Percentiles rank a stretch among this genome's conserved stretches.
Evolutionary conservation across 129 eudicot species (phyloP).

Genomic region (sunflower (Helianthus annuus)): DNA sequence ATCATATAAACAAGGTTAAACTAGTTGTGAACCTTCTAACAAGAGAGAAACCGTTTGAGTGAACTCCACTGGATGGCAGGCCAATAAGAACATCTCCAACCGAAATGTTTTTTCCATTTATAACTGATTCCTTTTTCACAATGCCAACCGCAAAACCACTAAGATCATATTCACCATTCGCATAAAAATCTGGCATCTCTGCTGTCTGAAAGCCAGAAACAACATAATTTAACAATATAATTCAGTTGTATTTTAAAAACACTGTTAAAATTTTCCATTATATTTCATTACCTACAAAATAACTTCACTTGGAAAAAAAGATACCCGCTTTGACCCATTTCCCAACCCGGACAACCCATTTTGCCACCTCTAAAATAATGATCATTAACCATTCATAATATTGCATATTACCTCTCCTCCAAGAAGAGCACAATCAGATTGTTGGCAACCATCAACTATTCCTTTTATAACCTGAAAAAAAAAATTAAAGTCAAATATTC

Average conservation of each 20-base stretch:
- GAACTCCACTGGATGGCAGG: constrained; percentile 83
- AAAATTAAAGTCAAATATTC: not conserved
- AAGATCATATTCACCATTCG: constrained; percentile 86
- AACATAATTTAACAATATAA: constrained; percentile 12
- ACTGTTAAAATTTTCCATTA: no score
- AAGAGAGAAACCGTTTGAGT: constrained; percentile 86
- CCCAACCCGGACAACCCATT: not conserved
- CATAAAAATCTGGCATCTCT: constrained; percentile 95
- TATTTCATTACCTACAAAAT: no score
- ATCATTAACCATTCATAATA: not conserved
- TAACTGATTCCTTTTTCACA: constrained; percentile 74
- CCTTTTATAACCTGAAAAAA: constrained; percentile 77
- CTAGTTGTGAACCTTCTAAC: constrained; percentile 60
- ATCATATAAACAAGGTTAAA: not conserved
- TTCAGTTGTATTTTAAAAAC: no score
- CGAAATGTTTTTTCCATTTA: constrained; percentile 69
- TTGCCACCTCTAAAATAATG: not conserved
- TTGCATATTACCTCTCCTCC: constrained; percentile 72
- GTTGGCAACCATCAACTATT: constrained; percentile 83
- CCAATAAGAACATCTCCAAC: constrained; percentile 80
- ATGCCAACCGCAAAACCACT: constrained; percentile 95
- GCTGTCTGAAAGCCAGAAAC: constrained; percentile 71
- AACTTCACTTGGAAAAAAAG: no score
- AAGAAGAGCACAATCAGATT: constrained; percentile 71
- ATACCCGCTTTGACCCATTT: not conserved